phyloP scores from a whole-genome alignment of 345 rosid genomes.

The Firmiana major region DNA sequence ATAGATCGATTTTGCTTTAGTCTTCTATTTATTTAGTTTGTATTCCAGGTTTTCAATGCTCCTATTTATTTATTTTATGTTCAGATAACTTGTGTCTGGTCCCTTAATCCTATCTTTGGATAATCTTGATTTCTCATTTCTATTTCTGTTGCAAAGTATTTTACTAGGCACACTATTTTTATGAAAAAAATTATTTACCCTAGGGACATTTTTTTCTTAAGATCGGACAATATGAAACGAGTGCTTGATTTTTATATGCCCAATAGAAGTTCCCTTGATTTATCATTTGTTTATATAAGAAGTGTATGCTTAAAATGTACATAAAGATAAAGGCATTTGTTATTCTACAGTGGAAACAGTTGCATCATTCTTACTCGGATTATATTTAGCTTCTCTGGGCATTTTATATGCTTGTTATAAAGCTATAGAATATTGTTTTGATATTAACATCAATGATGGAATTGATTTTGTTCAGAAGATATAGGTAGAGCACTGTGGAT shows the following conservation, averaged over 20 bases:
- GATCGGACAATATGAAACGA: background rate
- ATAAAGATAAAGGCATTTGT: background rate
- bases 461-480: background rate
- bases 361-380: too few species aligned
- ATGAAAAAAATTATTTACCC: background rate
- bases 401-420: too few species aligned
- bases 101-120: background rate
- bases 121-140: background rate
- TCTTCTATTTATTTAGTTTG: background rate
- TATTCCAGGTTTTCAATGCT: background rate
- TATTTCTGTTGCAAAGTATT: background rate
- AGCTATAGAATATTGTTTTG: too few species aligned
- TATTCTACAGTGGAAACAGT: constrained; percentile 1
- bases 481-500: background rate
- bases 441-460: background rate
- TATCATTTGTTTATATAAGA: background rate
- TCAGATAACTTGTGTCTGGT: background rate
- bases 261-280: background rate
- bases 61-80: background rate
- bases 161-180: background rate
- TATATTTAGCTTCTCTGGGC: too few species aligned
- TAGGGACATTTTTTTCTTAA: background rate
- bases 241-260: background rate
- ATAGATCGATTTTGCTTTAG: constrained; percentile 4
- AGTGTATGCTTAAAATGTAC: background rate